These are phyloP conservation scores for Aciculoconidium aculeatum DNA, from an alignment of 805 yeast species.

Conservation along the genomic window DNA sequence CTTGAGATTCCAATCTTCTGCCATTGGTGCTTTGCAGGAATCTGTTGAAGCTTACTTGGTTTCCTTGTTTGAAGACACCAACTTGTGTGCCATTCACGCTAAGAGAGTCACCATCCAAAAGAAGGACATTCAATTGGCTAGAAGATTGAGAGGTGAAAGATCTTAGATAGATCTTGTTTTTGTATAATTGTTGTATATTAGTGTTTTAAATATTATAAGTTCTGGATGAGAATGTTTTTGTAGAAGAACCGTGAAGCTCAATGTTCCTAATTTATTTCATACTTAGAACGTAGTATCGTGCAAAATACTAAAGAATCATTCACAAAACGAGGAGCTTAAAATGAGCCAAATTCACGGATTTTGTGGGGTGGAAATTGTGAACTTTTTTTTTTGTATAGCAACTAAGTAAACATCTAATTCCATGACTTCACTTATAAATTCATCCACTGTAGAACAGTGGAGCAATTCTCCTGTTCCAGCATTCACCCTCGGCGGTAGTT, in stretches of 20 bases:
- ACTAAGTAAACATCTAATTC: no score
- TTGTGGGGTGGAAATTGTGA: no score
- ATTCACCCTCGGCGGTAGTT: slow-evolving; percentile 8
- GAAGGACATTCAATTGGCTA: slow-evolving; percentile 45
- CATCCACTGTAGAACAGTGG: slow-evolving; percentile 3
- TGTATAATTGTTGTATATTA: slow-evolving; percentile 13
- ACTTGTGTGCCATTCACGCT: slow-evolving; percentile 46
- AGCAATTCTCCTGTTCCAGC: slow-evolving; percentile 10
- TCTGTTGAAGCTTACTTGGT: slow-evolving; percentile 45
- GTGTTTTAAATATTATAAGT: no score
- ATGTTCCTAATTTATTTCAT: no score
- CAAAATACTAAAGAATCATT: no score
- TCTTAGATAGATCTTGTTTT: slow-evolving; percentile 18
- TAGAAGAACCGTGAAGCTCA: no score
- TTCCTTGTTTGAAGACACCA: slow-evolving; percentile 42
- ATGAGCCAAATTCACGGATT: no score
- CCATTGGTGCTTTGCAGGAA: slow-evolving; percentile 44
- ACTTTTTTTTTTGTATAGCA: no score
- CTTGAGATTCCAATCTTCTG: slow-evolving; percentile 78
- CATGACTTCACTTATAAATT: no score
- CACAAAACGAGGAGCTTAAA: no score
- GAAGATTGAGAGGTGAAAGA: slow-evolving; percentile 47
- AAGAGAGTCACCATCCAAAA: slow-evolving; percentile 44
- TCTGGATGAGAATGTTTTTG: no score
- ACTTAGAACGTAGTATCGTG: no score